phyloP scores from a whole-genome alignment of 1,284 basidiomycete genomes.

The Ceratobasidium sp. region DNA sequence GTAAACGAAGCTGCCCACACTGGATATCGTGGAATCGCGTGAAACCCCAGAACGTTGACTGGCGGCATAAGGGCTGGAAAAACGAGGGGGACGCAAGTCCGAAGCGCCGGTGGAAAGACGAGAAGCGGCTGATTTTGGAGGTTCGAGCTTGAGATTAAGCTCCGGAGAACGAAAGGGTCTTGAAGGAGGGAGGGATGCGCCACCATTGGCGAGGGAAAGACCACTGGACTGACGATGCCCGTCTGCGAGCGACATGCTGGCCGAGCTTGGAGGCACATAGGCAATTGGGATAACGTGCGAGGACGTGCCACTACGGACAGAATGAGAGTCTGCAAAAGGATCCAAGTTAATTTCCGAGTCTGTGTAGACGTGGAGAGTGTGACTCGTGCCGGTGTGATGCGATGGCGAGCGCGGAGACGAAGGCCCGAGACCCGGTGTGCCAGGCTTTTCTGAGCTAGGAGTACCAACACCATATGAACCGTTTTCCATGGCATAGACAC shows the following conservation, averaged over 20 bases:
- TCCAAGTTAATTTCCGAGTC: constrained; percentile 41
- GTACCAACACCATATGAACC: constrained; percentile 4
- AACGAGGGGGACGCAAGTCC: constrained; percentile 66
- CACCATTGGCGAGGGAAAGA: constrained; percentile 47
- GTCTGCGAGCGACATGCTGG: constrained; percentile 42
- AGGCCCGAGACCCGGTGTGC: constrained; percentile 43
- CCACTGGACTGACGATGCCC: constrained; percentile 35
- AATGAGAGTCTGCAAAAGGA: constrained; percentile 41
- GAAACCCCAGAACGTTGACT: constrained; percentile 61
- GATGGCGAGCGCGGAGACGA: constrained; percentile 39
- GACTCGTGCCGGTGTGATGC: constrained; percentile 20
- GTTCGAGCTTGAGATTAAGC: constrained; percentile 51
- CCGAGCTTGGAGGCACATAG: constrained; percentile 63
- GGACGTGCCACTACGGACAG: constrained; percentile 30
- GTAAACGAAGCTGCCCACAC: constrained; percentile 73
- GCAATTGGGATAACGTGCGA: constrained; percentile 86
- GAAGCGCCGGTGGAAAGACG: constrained; percentile 51
- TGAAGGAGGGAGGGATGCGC: constrained; percentile 55
- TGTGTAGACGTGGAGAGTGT: constrained; percentile 40
- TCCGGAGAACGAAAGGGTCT: constrained; percentile 70
- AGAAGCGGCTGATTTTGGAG: constrained; percentile 41
- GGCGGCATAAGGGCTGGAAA: constrained; percentile 56
- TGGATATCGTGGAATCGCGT: constrained; percentile 69
- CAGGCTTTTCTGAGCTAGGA: constrained; percentile 29
- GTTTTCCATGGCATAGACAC: constrained; percentile 21